These are phyloP conservation scores for Apiotrichum domesticum DNA, from an alignment of 1,284 basidiomycete genomes.

Conservation along the genomic window DNA sequence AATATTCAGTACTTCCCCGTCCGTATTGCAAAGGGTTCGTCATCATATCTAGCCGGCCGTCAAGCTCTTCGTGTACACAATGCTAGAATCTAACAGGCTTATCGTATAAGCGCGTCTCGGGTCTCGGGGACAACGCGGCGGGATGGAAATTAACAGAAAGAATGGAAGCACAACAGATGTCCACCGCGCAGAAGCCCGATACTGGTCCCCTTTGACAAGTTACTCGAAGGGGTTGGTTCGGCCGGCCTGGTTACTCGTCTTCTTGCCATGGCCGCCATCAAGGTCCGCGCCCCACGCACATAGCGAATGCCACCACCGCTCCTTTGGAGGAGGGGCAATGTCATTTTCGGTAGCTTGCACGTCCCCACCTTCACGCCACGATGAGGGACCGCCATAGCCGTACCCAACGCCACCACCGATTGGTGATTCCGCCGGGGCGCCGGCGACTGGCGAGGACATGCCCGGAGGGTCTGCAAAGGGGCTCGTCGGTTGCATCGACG, in stretches of 20 bases:
- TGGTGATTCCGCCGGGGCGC: constrained; percentile 2
- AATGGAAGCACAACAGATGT: too few relatives aligned
- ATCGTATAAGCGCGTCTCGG: too few relatives aligned
- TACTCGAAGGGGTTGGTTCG: constrained; percentile 41
- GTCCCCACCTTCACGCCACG: constrained; percentile 33
- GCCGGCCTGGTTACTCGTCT: constrained; percentile 27
- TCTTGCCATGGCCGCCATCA: constrained; percentile 31
- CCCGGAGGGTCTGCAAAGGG: constrained; percentile 27
- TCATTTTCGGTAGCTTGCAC: constrained; percentile 6
- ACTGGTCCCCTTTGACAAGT: neutral
- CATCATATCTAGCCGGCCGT: too few relatives aligned
- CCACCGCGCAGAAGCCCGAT: too few relatives aligned
- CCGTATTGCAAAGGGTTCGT: too few relatives aligned
- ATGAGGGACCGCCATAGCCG: constrained; percentile 27
- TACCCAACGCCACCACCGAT: constrained; percentile 12
- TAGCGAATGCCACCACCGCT: constrained; percentile 42
- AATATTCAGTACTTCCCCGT: too few relatives aligned
- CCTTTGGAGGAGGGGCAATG: constrained; percentile 6
- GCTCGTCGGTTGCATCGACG: constrained; percentile 15
- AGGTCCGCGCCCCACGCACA: constrained; percentile 42
- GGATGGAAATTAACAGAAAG: too few relatives aligned
- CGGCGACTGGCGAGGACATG: neutral
- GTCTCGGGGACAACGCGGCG: too few relatives aligned
- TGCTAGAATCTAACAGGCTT: too few relatives aligned
- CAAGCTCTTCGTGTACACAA: too few relatives aligned